Evolutionary conservation across 116 monocot genomes (phyloP).

Genomic region (Papilionanthe hybrid): DNA sequence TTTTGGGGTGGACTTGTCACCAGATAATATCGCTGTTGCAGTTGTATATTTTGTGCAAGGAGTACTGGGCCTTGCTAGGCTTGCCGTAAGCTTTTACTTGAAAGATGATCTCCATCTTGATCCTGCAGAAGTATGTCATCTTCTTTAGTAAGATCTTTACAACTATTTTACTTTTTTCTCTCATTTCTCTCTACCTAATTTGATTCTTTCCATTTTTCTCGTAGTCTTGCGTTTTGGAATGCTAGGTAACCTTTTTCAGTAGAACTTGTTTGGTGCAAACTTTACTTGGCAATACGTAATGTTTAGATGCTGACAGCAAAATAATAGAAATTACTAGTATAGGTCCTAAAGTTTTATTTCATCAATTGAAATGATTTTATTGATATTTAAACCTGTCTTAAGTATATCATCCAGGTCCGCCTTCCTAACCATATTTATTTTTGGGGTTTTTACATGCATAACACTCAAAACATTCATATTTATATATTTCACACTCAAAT

Average conservation of each 20-base stretch:
- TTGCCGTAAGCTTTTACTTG: constrained; percentile 97
- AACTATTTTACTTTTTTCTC: background rate
- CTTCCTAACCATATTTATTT: no score
- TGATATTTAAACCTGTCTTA: background rate
- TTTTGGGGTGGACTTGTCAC: constrained; percentile 90
- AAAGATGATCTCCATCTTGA: constrained; percentile 98
- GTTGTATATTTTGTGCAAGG: constrained; percentile 99
- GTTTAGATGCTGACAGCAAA: background rate
- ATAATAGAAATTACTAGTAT: background rate
- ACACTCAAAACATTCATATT: no score
- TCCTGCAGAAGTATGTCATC: constrained; percentile 79
- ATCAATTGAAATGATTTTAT: background rate
- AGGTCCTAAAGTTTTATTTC: background rate
- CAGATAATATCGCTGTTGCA: constrained; percentile 92
- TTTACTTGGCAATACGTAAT: background rate
- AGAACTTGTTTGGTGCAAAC: background rate
- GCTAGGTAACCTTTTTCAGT: background rate
- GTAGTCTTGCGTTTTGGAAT: constrained; percentile 2
- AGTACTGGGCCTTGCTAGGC: constrained; percentile 93
- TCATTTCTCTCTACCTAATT: constrained; percentile 2
- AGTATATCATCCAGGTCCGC: background rate
- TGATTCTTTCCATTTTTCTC: background rate
- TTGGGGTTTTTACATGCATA: no score
- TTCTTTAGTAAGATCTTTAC: background rate
- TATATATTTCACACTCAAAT: no score